These are phyloP conservation scores for Posidonia australis DNA, from an alignment of 106 monocot species.

Conservation along the genomic window DNA sequence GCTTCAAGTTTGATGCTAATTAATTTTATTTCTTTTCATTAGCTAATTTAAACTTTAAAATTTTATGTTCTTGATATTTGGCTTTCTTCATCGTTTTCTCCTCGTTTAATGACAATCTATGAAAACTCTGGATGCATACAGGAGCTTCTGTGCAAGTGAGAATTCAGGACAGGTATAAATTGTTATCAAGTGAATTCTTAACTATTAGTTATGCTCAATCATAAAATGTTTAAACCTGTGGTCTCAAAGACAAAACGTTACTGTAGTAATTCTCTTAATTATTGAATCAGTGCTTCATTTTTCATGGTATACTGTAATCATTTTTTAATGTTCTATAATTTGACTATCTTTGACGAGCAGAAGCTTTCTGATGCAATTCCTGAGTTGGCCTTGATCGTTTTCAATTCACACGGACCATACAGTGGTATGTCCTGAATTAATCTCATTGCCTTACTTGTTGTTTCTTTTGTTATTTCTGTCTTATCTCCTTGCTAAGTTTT, in stretches of 20 bases:
- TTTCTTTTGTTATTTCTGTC: not conserved
- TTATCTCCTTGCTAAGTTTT: no score
- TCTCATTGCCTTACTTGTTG: not conserved
- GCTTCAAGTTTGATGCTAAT: not conserved
- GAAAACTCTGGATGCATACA: not conserved
- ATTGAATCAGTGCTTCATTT: not conserved
- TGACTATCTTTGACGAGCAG: conserved; percentile 25
- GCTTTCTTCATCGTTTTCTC: not conserved
- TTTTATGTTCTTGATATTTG: not conserved
- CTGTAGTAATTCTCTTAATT: not conserved
- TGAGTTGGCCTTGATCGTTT: conserved; percentile 78
- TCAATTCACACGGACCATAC: conserved; percentile 79
- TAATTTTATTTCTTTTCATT: not conserved
- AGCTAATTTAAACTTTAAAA: not conserved
- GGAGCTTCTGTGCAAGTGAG: conserved; percentile 17
- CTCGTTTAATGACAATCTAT: no score
- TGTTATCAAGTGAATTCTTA: not conserved
- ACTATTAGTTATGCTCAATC: not conserved
- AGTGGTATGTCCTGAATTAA: conserved; percentile 57
- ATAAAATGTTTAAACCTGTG: not conserved
- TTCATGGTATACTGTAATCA: not conserved
- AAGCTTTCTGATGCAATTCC: conserved; percentile 47
- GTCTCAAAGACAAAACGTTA: not conserved
- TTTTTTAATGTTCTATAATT: not conserved
- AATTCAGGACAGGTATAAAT: conserved; percentile 13